These are phyloP conservation scores for Coffea canephora DNA, from an alignment of 257 asterid genomes.

Conservation along the genomic window DNA sequence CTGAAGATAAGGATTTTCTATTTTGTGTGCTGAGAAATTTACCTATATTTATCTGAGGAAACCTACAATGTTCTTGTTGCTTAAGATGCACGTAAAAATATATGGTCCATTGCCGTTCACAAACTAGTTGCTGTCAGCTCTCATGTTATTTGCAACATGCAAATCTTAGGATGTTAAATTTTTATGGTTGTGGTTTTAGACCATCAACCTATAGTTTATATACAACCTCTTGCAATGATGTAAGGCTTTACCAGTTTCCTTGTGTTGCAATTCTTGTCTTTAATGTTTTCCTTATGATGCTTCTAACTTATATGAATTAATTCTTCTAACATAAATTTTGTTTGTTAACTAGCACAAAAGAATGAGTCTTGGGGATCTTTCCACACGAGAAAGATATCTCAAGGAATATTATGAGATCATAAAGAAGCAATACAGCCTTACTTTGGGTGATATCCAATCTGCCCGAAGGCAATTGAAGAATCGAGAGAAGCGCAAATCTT, in stretches of 20 bases:
- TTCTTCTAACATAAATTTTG: background rate
- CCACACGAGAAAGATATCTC: slow-evolving; percentile 45
- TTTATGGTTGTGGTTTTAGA: background rate
- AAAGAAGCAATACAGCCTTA: slow-evolving; percentile 46
- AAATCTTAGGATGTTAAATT: background rate
- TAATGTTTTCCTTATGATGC: background rate
- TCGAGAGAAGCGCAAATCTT: slow-evolving; percentile 20
- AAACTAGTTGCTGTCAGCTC: no score
- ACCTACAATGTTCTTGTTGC: no score
- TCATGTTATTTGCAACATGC: no score
- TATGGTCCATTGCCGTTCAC: no score
- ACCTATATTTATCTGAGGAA: no score
- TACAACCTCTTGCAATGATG: background rate
- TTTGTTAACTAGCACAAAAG: slow-evolving; percentile 41
- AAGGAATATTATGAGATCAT: slow-evolving; percentile 59
- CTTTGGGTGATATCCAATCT: slow-evolving; percentile 35
- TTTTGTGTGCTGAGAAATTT: no score
- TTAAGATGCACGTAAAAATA: no score
- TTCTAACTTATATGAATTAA: background rate
- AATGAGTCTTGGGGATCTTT: slow-evolving; percentile 38
- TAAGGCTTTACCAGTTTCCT: background rate
- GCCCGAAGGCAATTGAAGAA: slow-evolving; percentile 27
- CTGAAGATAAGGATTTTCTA: no score
- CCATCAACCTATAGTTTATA: background rate
- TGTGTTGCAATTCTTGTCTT: background rate